Evolutionary conservation across 768 basidiomycete species (phyloP).

Genomic region (Sporobolomyces phaffii): DNA sequence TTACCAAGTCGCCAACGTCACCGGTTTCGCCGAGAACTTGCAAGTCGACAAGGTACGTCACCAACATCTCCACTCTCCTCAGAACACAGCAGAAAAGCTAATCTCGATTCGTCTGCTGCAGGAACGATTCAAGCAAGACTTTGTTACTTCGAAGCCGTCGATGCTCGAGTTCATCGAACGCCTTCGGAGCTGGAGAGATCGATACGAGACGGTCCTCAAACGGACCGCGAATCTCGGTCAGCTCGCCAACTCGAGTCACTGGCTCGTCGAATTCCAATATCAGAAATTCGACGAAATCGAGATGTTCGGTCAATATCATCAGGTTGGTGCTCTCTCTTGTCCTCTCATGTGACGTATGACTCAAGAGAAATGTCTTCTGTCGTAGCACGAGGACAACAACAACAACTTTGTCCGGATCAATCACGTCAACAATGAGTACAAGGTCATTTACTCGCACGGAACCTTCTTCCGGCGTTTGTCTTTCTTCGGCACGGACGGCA

Average conservation of each 20-base stretch:
- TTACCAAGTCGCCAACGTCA: slow-evolving; percentile 47
- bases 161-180: slow-evolving; percentile 80
- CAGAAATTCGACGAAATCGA: slow-evolving; percentile 96
- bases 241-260: slow-evolving; percentile 79
- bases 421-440: slow-evolving; percentile 83
- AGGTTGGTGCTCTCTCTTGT: slow-evolving; percentile 50
- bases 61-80: too few species aligned
- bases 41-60: slow-evolving; percentile 44
- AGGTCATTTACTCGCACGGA: slow-evolving; percentile 79
- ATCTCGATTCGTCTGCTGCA: too few species aligned
- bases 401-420: slow-evolving; percentile 83
- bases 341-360: not conserved
- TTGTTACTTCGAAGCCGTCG: slow-evolving; percentile 68
- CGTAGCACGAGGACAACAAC: slow-evolving; percentile 87
- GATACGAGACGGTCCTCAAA: slow-evolving; percentile 77
- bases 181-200: slow-evolving; percentile 87
- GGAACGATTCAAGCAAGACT: slow-evolving; percentile 88
- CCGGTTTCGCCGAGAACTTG: slow-evolving; percentile 48
- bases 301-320: slow-evolving; percentile 96
- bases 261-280: slow-evolving; percentile 95
- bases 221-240: slow-evolving; percentile 65
- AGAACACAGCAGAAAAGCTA: too few species aligned
- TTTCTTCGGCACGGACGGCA: slow-evolving; percentile 82
- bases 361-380: not conserved
- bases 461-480: slow-evolving; percentile 84